A percentile compares a stretch with the other conserved stretches of the same genome.
Conservation (phyloP, 2,329 filamentous ascomycete species). For the Curvularia sp. region DNA sequence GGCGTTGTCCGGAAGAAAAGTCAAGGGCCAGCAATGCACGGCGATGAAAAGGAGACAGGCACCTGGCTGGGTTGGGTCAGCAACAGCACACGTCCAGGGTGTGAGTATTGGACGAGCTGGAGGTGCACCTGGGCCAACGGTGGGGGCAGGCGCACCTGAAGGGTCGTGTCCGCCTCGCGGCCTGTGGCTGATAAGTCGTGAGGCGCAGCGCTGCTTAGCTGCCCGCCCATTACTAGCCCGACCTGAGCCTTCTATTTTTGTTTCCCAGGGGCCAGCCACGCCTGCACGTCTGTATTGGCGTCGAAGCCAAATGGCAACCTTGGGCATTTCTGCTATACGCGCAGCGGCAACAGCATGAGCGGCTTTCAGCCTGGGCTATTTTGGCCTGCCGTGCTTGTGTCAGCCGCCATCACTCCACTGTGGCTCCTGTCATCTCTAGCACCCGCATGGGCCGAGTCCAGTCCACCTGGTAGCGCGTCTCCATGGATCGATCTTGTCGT, state of each 20-base stretch:
- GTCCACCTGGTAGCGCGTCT: not conserved
- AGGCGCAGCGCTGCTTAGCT: slow-evolving; percentile 27
- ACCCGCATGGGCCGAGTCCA: not conserved
- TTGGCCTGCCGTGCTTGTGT: not conserved
- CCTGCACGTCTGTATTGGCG: slow-evolving; percentile 20
- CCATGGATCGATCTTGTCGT: not conserved
- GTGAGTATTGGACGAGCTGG: slow-evolving; percentile 27
- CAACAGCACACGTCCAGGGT: slow-evolving; percentile 24
- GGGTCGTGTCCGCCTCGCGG: slow-evolving; percentile 36
- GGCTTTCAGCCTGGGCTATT: not conserved
- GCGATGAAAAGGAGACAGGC: slow-evolving; percentile 22
- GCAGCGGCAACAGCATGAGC: not conserved
- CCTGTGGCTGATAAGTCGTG: slow-evolving; percentile 24
- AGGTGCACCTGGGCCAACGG: slow-evolving; percentile 27
- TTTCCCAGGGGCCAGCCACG: slow-evolving; percentile 1
- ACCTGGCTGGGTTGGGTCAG: slow-evolving; percentile 24
- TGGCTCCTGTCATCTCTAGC: slow-evolving; percentile 6
- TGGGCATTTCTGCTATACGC: not conserved
- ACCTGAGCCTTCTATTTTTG: not conserved
- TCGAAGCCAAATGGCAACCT: not conserved
- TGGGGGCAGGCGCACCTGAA: slow-evolving; percentile 34
- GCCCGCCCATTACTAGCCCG: not conserved
- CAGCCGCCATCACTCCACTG: not conserved
- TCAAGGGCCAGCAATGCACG: slow-evolving; percentile 16
- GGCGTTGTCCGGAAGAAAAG: slow-evolving; percentile 23